phyloP scores from a whole-genome alignment of 495 filamentous ascomycete species.

The Lineolata rhizophorae region DNA sequence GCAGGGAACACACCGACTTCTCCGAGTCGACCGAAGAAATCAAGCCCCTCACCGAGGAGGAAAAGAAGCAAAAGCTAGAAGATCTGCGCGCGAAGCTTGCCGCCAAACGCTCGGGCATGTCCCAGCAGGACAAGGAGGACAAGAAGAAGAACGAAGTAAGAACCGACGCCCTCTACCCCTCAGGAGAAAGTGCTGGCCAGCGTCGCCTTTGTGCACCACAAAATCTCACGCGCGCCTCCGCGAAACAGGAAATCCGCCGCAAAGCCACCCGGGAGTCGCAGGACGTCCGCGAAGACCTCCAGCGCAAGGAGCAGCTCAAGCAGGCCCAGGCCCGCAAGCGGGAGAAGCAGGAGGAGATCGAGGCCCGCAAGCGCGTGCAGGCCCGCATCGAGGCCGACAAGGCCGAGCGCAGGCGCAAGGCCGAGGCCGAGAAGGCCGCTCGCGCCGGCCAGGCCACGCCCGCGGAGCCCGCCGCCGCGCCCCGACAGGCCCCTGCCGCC shows the following conservation, averaged over 20 bases:
- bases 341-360: constrained; percentile 74
- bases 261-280: constrained; percentile 25
- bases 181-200: too few relatives aligned
- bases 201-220: too few relatives aligned
- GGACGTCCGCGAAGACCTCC: constrained; percentile 33
- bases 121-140: constrained; percentile 56
- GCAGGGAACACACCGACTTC: constrained; percentile 69
- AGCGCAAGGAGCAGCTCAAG: constrained; percentile 74
- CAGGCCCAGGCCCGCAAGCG: constrained; percentile 61
- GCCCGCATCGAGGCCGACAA: constrained; percentile 85
- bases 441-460: constrained; percentile 48
- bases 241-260: constrained; percentile 51
- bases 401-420: constrained; percentile 57
- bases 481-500: constrained; percentile 2
- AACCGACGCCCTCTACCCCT: neutral
- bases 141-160: constrained; percentile 72
- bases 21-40: constrained; percentile 82
- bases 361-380: constrained; percentile 69
- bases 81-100: constrained; percentile 52
- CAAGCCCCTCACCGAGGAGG: constrained; percentile 72
- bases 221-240: constrained; percentile 1
- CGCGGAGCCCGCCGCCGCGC: constrained; percentile 13
- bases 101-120: constrained; percentile 48
- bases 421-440: constrained; percentile 64
- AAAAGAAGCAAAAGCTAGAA: constrained; percentile 59